phyloP scores from a whole-genome alignment of 1,139 yeast species.

The Kodamaea alishanica region DNA sequence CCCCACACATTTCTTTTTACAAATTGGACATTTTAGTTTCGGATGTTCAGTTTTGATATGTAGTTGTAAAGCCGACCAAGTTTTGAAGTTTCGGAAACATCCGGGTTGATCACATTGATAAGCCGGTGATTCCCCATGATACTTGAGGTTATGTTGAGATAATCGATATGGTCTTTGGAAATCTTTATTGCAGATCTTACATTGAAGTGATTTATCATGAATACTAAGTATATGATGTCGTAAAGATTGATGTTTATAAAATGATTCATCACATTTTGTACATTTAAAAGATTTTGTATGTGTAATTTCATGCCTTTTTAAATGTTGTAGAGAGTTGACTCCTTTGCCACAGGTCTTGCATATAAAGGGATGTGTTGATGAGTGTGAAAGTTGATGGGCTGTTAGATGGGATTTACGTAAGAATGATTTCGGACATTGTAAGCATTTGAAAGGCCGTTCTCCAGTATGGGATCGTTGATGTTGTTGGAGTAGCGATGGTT shows the following conservation, averaged over 20 bases:
- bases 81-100: conserved; percentile 58
- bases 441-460: conserved; percentile 72
- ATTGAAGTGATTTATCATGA: conserved; percentile 54
- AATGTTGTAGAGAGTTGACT: conserved; percentile 75
- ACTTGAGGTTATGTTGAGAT: conserved; percentile 57
- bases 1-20: conserved; percentile 76
- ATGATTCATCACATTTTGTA: conserved; percentile 60
- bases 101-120: conserved; percentile 62
- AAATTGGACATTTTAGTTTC: conserved; percentile 57
- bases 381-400: conserved; percentile 67
- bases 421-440: conserved; percentile 62
- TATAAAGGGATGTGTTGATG: conserved; percentile 61
- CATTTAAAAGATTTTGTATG: conserved; percentile 73
- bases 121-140: conserved; percentile 53
- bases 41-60: conserved; percentile 78
- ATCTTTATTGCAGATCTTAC: conserved; percentile 55
- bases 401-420: conserved; percentile 74
- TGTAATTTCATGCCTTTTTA: conserved; percentile 74
- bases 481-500: conserved; percentile 81
- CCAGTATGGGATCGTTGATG: conserved; percentile 78
- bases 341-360: conserved; percentile 84
- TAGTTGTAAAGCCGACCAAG: conserved; percentile 73
- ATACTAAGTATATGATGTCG: conserved; percentile 65
- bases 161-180: conserved; percentile 61
- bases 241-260: conserved; percentile 75